Evolutionary conservation across 306 rosid genomes (phyloP).

Genomic region (Lotus japonicus): DNA sequence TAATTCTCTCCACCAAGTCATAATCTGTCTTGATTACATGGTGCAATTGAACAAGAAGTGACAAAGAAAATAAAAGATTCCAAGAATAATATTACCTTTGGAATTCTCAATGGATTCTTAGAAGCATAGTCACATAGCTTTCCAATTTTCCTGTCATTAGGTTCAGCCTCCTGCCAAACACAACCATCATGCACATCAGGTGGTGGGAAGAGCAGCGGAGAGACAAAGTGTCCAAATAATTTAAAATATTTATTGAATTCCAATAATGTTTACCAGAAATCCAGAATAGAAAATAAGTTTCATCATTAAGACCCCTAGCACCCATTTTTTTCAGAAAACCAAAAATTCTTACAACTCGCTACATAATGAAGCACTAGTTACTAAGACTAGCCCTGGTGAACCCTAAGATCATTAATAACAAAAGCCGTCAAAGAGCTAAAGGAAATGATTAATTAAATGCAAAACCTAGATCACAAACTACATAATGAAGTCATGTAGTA

Average conservation of each 20-base stretch:
- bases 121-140: conserved; percentile 47
- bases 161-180: conserved; percentile 38
- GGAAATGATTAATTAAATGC: neutral
- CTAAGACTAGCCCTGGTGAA: neutral
- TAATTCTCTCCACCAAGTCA: neutral
- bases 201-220: neutral
- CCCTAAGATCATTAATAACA: neutral
- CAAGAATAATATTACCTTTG: conserved; percentile 28
- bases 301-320: neutral
- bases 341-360: too few relatives aligned
- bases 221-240: conserved; percentile 5
- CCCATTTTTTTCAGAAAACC: too few relatives aligned
- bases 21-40: neutral
- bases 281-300: neutral
- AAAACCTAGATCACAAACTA: neutral
- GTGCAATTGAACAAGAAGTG: neutral
- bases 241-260: neutral
- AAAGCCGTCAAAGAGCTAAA: neutral
- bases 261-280: neutral
- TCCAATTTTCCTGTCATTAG: conserved; percentile 44
- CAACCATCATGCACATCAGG: conserved; percentile 5
- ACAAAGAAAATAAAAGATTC: conserved; percentile 9
- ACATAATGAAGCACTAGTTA: neutral
- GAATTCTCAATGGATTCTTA: conserved; percentile 43
- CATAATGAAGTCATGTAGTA: neutral